These are phyloP conservation scores for Arachnopeziza araneosa DNA, from an alignment of 2,329 filamentous ascomycete genomes.

Conservation along the genomic window DNA sequence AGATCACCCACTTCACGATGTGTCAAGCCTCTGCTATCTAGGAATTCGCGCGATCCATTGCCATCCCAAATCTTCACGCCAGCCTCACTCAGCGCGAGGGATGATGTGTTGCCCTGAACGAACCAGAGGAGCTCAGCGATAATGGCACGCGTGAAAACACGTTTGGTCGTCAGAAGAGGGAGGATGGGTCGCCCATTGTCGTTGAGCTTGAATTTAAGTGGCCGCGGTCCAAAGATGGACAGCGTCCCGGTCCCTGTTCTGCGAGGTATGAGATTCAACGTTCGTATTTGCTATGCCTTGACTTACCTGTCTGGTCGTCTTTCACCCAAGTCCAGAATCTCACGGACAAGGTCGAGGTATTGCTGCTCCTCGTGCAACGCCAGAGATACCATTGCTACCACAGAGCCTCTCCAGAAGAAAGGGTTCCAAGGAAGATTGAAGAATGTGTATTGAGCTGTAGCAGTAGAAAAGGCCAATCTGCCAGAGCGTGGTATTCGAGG, in stretches of 20 bases:
- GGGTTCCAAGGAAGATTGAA: too few relatives aligned
- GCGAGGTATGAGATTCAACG: slow-evolving; percentile 9
- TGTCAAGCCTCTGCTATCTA: slow-evolving; percentile 75
- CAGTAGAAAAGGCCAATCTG: too few relatives aligned
- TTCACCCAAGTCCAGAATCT: slow-evolving; percentile 79
- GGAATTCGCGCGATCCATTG: slow-evolving; percentile 84
- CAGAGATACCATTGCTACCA: too few relatives aligned
- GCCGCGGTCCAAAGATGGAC: slow-evolving; percentile 81
- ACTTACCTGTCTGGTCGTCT: slow-evolving; percentile 78
- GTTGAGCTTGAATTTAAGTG: slow-evolving; percentile 63
- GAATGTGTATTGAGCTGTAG: too few relatives aligned
- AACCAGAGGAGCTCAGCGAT: slow-evolving; percentile 96
- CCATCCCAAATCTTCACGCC: slow-evolving; percentile 98
- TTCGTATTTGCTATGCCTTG: background rate
- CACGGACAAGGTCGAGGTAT: slow-evolving; percentile 82
- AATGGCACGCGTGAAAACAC: slow-evolving; percentile 86
- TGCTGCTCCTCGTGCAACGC: slow-evolving; percentile 96
- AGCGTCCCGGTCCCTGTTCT: slow-evolving; percentile 87
- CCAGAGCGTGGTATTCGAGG: too few relatives aligned
- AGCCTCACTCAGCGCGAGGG: slow-evolving; percentile 65
- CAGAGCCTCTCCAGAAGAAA: too few relatives aligned
- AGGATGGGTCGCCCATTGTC: slow-evolving; percentile 55
- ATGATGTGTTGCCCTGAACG: slow-evolving; percentile 77
- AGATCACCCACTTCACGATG: slow-evolving; percentile 85
- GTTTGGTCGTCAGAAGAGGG: slow-evolving; percentile 93